Evolutionary conservation across 495 filamentous ascomycete species (phyloP), one percentile per base, ranked within the genome.

Genomic region (Trypethelium eluteriae): DNA sequence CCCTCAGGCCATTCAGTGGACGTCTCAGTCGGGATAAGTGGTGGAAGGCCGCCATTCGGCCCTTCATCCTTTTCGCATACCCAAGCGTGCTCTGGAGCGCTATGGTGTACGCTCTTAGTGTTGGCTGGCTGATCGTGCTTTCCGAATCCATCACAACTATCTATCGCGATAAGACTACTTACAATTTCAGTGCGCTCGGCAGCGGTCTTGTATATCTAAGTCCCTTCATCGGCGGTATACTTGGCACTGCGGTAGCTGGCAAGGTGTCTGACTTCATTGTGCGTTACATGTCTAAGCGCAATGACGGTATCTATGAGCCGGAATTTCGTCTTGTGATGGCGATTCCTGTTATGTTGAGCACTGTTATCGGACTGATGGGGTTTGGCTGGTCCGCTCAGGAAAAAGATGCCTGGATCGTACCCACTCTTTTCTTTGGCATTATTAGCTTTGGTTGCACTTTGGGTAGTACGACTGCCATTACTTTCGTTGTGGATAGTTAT

Each of bases 101-200:
- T 0, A 81, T 89, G 0, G 86, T 97, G 39, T 98, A 98, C 75
- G 79, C 92, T 0, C 86, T 94, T 69, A 92, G 89, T 3, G 84
- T 97, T n/a, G 93, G 93, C 18, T 97, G 93, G 94, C 80, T 98
- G 56, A 96, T 98, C 67, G 89, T 97, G 38, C 84, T 97, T 12
- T 97, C 94, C 1, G 92, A 97, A 76, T 88, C 88, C 0, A 85
- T 96, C 0, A 84, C 90, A 0, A 79, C 84, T 56, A 90, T 95
- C 68, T 97, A 88, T 77, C 84, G 89, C 64, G 80, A 84, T 63
- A 74, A 72, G 5, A 78, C 81, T 0, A 76, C 79, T 6, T 96
- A 97, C 77, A 80, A 90, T 62, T 96, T 98, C 76, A 86, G 82
- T 46, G 80, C 91, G 2, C 79, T 96, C 1, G 85, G 88, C 62